A percentile compares a stretch with the other conserved stretches of the same genome.
Evolutionary conservation across 306 rosid species (phyloP).

Genomic region (Biancaea sappan): DNA sequence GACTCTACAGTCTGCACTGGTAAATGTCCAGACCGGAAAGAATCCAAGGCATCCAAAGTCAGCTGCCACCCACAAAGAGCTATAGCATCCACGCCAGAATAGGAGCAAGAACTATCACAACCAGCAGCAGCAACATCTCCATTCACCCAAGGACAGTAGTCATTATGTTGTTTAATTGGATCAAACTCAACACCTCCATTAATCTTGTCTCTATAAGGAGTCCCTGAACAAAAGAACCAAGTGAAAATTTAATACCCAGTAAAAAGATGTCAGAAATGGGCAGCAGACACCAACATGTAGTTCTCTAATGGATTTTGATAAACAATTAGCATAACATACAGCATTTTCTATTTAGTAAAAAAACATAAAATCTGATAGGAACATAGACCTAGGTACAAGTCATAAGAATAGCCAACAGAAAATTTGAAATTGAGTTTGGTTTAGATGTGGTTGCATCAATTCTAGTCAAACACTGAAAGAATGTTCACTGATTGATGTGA

Average conservation of each 20-base stretch:
- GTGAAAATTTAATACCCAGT: slow-evolving; percentile 26
- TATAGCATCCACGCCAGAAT: slow-evolving; percentile 54
- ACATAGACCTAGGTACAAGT: slow-evolving; percentile 2
- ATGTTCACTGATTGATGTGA: slow-evolving; percentile 16
- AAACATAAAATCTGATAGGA: too few relatives aligned
- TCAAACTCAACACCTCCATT: slow-evolving; percentile 82
- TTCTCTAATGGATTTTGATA: background rate
- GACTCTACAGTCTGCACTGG: slow-evolving; percentile 84
- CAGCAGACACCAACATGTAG: slow-evolving; percentile 13
- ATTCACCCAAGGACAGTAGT: slow-evolving; percentile 98
- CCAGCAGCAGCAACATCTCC: slow-evolving; percentile 98
- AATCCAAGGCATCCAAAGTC: slow-evolving; percentile 89
- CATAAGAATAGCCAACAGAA: slow-evolving; percentile 11
- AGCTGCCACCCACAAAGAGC: slow-evolving; percentile 98
- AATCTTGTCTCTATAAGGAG: slow-evolving; percentile 78
- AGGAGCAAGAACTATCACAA: slow-evolving; percentile 46
- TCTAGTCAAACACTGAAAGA: background rate
- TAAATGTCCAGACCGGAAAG: slow-evolving; percentile 73
- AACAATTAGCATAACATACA: slow-evolving; percentile 20
- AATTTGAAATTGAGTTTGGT: background rate
- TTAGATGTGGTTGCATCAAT: background rate
- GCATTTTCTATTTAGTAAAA: too few relatives aligned
- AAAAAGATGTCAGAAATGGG: slow-evolving; percentile 9
- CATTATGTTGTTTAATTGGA: slow-evolving; percentile 84
- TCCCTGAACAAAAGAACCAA: slow-evolving; percentile 53